Percentiles rank a stretch among this genome's conserved stretches.
Evolutionary conservation across 768 basidiomycete genomes (phyloP).

Genomic region (Dentipellis fragilis): DNA sequence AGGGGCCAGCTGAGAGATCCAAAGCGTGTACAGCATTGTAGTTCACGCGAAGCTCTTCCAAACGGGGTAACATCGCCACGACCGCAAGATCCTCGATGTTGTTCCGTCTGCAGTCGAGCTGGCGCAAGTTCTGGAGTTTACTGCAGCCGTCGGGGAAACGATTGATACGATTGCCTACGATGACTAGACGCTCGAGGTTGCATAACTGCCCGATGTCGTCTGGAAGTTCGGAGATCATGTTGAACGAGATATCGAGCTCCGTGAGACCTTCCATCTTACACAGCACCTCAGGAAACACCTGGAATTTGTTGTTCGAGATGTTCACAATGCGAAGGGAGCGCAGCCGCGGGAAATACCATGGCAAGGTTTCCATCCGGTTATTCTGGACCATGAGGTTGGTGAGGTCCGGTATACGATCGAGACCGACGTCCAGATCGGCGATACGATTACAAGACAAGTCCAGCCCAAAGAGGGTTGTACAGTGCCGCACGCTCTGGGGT

Average conservation of each 20-base stretch:
- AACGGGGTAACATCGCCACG: conserved; percentile 56
- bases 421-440: conserved; percentile 71
- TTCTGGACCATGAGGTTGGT: conserved; percentile 71
- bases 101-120: conserved; percentile 84
- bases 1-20: conserved; percentile 65
- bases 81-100: conserved; percentile 64
- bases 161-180: conserved; percentile 80
- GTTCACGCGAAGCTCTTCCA: conserved; percentile 65
- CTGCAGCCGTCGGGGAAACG: conserved; percentile 55
- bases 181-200: conserved; percentile 59
- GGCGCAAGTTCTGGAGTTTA: conserved; percentile 47
- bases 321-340: conserved; percentile 67
- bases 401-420: conserved; percentile 69
- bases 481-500: conserved; percentile 73
- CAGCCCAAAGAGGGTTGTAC: conserved; percentile 61
- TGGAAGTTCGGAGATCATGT: conserved; percentile 74
- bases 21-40: conserved; percentile 77
- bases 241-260: conserved; percentile 93
- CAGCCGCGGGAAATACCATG: conserved; percentile 75
- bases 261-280: conserved; percentile 61
- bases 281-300: conserved; percentile 61
- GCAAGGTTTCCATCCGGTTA: conserved; percentile 82
- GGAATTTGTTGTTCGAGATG: conserved; percentile 94
- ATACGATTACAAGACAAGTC: conserved; percentile 92
- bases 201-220: conserved; percentile 64